A percentile compares a stretch with the other conserved stretches of the same genome.
These are phyloP conservation scores for Mucor lusitanicus DNA, from an alignment of 371 early-diverging fungal species.

Conservation along the genomic window DNA sequence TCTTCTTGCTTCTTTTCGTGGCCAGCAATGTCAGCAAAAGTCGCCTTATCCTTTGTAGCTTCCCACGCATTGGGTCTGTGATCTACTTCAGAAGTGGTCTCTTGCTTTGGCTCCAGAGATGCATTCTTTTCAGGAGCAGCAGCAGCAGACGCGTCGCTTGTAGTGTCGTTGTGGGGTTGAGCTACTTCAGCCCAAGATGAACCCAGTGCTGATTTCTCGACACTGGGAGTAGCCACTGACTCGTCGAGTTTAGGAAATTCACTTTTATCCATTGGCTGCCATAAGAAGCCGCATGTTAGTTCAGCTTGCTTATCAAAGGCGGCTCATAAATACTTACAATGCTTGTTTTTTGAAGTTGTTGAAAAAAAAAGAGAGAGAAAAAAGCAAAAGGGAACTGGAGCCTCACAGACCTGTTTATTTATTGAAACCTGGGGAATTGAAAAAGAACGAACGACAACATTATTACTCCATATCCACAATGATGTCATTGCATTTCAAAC, in stretches of 20 bases:
- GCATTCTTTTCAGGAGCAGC: background rate
- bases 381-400: background rate
- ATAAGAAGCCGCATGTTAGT: background rate
- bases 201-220: conserved; percentile 12
- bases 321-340: background rate
- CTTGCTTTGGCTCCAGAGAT: background rate
- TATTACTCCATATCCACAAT: background rate
- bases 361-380: background rate
- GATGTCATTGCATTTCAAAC: conserved; percentile 4
- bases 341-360: background rate
- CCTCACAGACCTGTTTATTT: background rate
- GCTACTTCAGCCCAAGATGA: conserved; percentile 37
- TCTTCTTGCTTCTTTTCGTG: conserved; percentile 22
- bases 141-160: background rate
- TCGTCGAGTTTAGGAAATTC: conserved; percentile 31
- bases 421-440: background rate
- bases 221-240: background rate
- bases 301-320: background rate
- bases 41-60: conserved; percentile 13
- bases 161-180: conserved; percentile 8
- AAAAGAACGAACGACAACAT: conserved; percentile 1
- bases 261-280: conserved; percentile 16
- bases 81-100: background rate
- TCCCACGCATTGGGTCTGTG: conserved; percentile 23
- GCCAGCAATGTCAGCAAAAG: conserved; percentile 31